These are phyloP conservation scores for Sesbania bispinosa DNA, from an alignment of 306 rosid genomes.

Conservation along the genomic window DNA sequence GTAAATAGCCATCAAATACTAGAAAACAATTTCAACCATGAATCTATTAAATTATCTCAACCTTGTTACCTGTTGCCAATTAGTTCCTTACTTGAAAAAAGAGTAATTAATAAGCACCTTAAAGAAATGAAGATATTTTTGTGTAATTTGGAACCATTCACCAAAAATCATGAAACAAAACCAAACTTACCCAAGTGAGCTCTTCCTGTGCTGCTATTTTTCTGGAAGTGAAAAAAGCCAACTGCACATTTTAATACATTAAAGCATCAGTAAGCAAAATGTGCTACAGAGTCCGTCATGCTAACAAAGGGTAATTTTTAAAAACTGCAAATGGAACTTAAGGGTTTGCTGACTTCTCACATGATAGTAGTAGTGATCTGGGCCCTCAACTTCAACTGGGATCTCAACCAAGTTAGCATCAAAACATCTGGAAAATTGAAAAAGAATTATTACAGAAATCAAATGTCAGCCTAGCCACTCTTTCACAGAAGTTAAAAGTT, in stretches of 20 bases:
- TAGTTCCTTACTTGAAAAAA: neutral
- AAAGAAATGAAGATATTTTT: slow-evolving; percentile 1
- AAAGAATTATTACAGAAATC: neutral
- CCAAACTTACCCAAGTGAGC: slow-evolving; percentile 71
- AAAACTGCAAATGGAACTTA: slow-evolving; percentile 9
- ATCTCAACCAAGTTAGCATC: slow-evolving; percentile 86
- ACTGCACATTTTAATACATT: slow-evolving; percentile 42
- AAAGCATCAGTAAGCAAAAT: slow-evolving; percentile 22
- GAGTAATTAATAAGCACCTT: slow-evolving; percentile 1
- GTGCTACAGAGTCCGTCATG: neutral
- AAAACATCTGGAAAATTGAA: slow-evolving; percentile 55
- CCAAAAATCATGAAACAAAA: slow-evolving; percentile 22
- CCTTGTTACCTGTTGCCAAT: neutral
- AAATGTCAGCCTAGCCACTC: slow-evolving; percentile 8
- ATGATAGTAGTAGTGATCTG: slow-evolving; percentile 68
- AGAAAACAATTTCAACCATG: neutral
- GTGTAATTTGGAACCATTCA: slow-evolving; percentile 23
- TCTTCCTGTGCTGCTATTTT: slow-evolving; percentile 75
- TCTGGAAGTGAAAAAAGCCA: slow-evolving; percentile 82
- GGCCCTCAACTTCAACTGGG: slow-evolving; percentile 84
- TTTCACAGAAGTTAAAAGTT: slow-evolving; percentile 1
- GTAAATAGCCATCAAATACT: slow-evolving; percentile 9
- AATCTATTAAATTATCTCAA: slow-evolving; percentile 8
- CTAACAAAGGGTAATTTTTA: slow-evolving; percentile 14
- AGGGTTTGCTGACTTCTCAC: slow-evolving; percentile 43